Conservation (phyloP, 495 filamentous ascomycete genomes). For the Aspergillus carlsbadensis region DNA sequence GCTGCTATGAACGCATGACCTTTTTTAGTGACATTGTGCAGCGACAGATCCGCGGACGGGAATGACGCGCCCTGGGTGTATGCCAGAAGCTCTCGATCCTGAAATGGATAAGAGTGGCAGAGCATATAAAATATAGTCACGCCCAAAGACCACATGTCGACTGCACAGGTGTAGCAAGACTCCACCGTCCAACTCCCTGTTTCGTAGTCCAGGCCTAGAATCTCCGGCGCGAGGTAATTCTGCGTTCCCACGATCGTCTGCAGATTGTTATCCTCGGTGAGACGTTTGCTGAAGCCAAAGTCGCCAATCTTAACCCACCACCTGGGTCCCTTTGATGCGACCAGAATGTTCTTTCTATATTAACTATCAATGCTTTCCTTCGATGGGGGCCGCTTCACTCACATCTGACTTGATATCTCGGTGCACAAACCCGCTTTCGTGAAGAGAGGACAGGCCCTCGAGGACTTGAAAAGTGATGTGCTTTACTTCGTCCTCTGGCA, state of each 20-base stretch:
- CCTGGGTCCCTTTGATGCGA: constrained; percentile 1
- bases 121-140: neutral
- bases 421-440: constrained; percentile 43
- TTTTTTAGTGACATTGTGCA: neutral
- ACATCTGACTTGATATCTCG: constrained; percentile 51
- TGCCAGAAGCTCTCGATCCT: neutral
- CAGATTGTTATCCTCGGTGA: neutral
- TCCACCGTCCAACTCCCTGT: neutral
- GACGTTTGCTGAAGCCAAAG: constrained; percentile 29
- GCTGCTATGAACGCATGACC: neutral
- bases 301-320: constrained; percentile 39
- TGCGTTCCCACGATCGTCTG: neutral
- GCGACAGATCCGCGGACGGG: neutral
- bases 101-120: neutral
- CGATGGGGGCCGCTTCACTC: constrained; percentile 7
- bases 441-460: constrained; percentile 43
- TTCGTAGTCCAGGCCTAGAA: neutral
- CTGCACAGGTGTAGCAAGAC: neutral
- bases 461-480: constrained; percentile 41
- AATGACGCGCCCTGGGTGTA: neutral
- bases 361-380: neutral
- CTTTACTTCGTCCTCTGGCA: constrained; percentile 38
- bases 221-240: neutral
- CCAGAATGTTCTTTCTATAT: constrained; percentile 15
- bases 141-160: neutral